Conservation (phyloP, 768 basidiomycete genomes). For the Amylocystis lapponica region DNA sequence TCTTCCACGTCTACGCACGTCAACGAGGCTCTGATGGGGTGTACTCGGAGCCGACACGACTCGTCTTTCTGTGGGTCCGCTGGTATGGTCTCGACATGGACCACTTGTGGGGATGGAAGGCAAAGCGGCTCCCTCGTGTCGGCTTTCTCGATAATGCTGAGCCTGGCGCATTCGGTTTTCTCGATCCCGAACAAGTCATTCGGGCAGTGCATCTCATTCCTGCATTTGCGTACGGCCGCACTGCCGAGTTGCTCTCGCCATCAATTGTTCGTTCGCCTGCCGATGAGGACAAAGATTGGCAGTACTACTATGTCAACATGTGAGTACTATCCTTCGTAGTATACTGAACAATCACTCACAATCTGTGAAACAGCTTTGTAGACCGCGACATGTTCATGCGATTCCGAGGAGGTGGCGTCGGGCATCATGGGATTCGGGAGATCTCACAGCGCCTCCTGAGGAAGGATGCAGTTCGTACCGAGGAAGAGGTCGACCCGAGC, state of each 20-base stretch:
- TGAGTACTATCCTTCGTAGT: slow-evolving; percentile 5
- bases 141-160: slow-evolving; percentile 30
- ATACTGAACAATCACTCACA: background rate
- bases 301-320: slow-evolving; percentile 21
- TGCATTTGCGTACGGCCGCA: slow-evolving; percentile 24
- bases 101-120: slow-evolving; percentile 21
- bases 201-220: slow-evolving; percentile 38
- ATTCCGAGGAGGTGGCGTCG: slow-evolving; percentile 23
- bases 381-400: slow-evolving; percentile 29
- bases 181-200: slow-evolving; percentile 37
- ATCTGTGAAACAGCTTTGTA: slow-evolving; percentile 21
- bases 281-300: slow-evolving; percentile 12
- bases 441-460: background rate
- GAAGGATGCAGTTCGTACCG: background rate
- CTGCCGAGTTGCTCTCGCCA: slow-evolving; percentile 2
- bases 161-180: slow-evolving; percentile 35
- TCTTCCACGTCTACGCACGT: slow-evolving; percentile 23
- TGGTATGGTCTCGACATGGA: slow-evolving; percentile 29
- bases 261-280: slow-evolving; percentile 1
- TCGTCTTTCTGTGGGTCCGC: slow-evolving; percentile 35
- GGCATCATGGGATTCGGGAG: slow-evolving; percentile 18
- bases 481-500: background rate
- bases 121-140: slow-evolving; percentile 27
- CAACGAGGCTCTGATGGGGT: background rate
- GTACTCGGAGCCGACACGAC: background rate